Conservation (phyloP, 345 rosid genomes). For the Anastatica hierochuntica region DNA sequence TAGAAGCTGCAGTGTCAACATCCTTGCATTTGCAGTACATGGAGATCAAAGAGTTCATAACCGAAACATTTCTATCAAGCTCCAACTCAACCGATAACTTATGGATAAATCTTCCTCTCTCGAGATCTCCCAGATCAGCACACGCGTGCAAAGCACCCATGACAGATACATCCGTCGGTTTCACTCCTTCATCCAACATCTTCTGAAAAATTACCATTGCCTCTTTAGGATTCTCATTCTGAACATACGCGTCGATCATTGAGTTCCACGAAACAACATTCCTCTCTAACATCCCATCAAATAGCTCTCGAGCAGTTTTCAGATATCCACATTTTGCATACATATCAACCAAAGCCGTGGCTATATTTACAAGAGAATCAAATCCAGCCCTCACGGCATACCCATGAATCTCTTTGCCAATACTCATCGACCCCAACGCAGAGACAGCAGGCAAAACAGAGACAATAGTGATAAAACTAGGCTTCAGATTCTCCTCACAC, state of each 20-base stretch:
- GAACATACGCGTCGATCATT: slow-evolving; percentile 73
- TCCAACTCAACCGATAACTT: slow-evolving; percentile 33
- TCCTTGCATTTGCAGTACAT: slow-evolving; percentile 72
- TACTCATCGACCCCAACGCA: slow-evolving; percentile 32
- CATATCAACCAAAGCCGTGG: slow-evolving; percentile 66
- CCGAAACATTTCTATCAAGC: slow-evolving; percentile 45
- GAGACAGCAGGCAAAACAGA: slow-evolving; percentile 66
- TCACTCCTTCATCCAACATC: slow-evolving; percentile 62
- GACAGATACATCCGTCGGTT: slow-evolving; percentile 57
- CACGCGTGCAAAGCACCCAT: slow-evolving; percentile 67
- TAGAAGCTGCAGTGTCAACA: slow-evolving; percentile 43
- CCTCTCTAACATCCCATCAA: slow-evolving; percentile 42
- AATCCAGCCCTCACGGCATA: slow-evolving; percentile 50
- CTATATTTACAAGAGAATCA: slow-evolving; percentile 49
- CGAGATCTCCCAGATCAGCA: slow-evolving; percentile 56
- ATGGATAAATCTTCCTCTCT: slow-evolving; percentile 53
- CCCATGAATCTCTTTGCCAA: slow-evolving; percentile 63
- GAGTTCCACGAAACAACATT: slow-evolving; percentile 85
- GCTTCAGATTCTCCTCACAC: slow-evolving; percentile 50
- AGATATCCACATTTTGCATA: slow-evolving; percentile 57
- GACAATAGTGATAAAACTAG: slow-evolving; percentile 59
- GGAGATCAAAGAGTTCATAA: slow-evolving; percentile 66
- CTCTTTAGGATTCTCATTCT: slow-evolving; percentile 49
- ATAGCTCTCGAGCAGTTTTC: slow-evolving; percentile 39
- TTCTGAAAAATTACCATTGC: slow-evolving; percentile 44